Conservation (phyloP, 768 basidiomycete genomes). For the Dacryopinax spathularia region DNA sequence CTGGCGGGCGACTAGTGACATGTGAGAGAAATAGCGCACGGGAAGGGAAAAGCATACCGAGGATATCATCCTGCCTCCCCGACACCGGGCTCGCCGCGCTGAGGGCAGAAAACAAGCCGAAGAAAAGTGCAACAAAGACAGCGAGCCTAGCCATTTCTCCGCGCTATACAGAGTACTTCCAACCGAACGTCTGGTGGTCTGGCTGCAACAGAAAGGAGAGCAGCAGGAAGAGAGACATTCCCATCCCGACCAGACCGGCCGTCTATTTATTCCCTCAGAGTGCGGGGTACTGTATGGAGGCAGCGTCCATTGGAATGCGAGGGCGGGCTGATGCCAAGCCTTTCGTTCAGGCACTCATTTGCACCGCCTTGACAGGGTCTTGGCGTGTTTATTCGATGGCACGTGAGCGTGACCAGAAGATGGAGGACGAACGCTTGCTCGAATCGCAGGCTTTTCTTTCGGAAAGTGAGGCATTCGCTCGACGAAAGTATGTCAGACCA, state of each 20-base stretch:
- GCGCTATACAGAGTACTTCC: background rate
- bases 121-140: background rate
- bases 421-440: background rate
- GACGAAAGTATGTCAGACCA: background rate
- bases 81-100: no score
- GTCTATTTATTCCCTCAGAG: background rate
- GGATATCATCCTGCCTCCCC: no score
- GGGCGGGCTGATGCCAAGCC: background rate
- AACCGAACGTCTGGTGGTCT: no score
- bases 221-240: background rate
- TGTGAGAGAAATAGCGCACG: no score
- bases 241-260: background rate
- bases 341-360: no score
- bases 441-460: no score
- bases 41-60: no score
- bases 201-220: background rate
- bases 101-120: no score
- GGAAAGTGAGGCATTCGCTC: no score
- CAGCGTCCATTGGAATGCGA: no score
- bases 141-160: background rate
- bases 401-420: background rate
- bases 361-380: background rate
- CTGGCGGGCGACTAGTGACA: no score
- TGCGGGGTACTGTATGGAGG: background rate
- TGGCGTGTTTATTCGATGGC: background rate